Conservation (phyloP, 2,329 filamentous ascomycete genomes). For the Tothia fuscella region DNA sequence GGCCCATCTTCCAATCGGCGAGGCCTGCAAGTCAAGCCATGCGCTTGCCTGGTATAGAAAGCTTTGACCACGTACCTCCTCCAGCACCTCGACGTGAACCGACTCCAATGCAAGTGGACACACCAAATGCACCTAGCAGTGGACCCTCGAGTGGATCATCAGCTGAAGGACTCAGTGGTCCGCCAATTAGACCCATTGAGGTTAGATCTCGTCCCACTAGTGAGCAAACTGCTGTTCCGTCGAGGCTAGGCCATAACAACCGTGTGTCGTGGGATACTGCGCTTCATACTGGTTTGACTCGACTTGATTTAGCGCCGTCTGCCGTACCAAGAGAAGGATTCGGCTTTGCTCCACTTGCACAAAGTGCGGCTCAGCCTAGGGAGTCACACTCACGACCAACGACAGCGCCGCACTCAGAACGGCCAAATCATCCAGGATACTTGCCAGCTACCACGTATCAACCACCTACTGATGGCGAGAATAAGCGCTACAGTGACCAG, state of each 20-base stretch:
- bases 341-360: background rate
- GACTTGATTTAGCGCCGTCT: conserved; percentile 6
- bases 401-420: conserved; percentile 1
- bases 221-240: conserved; percentile 6
- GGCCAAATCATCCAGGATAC: conserved; percentile 4
- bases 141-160: conserved; percentile 17
- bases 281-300: conserved; percentile 9
- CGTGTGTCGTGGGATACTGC: conserved; percentile 10
- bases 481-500: conserved; percentile 26
- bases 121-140: conserved; percentile 18
- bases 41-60: conserved; percentile 80
- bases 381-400: background rate
- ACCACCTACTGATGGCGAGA: conserved; percentile 23
- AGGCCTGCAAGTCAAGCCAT: conserved; percentile 39
- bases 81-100: conserved; percentile 50
- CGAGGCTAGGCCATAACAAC: conserved; percentile 2
- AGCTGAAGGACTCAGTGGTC: conserved; percentile 18
- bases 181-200: conserved; percentile 27
- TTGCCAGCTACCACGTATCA: conserved; percentile 16
- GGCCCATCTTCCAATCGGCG: conserved; percentile 44
- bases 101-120: conserved; percentile 69
- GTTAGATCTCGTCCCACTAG: conserved; percentile 17
- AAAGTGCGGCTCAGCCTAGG: background rate
- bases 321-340: background rate
- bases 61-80: conserved; percentile 66